A percentile compares a stretch with the other conserved stretches of the same genome.
phyloP scores from a whole-genome alignment of 2,329 filamentous ascomycete genomes.

The Alternaria sp. region DNA sequence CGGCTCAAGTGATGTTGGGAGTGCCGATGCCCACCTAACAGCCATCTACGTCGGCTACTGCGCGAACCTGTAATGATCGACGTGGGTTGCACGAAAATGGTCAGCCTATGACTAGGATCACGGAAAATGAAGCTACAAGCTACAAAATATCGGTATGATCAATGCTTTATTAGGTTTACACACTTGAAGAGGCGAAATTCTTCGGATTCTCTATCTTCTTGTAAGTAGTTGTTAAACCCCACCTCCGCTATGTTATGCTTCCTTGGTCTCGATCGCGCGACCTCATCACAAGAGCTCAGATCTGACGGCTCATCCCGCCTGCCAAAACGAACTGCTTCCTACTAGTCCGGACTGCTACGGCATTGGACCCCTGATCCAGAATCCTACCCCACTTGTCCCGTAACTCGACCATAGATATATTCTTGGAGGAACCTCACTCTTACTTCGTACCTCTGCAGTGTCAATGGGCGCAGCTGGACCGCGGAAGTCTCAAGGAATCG shows the following conservation, averaged over 20 bases:
- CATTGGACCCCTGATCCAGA: conserved; percentile 7
- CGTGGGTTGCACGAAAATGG: neutral
- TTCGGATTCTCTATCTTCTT: neutral
- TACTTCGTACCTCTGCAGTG: conserved; percentile 5
- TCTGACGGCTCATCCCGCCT: neutral
- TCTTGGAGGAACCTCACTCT: conserved; percentile 15
- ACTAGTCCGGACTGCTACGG: conserved; percentile 4
- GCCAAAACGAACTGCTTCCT: neutral
- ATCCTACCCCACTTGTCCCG: conserved; percentile 14
- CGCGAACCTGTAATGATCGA: conserved; percentile 4
- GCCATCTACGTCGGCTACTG: conserved; percentile 4
- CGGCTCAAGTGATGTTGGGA: conserved; percentile 4
- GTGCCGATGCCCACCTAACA: neutral
- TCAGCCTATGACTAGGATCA: neutral
- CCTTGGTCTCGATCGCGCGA: no score
- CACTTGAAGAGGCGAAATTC: neutral
- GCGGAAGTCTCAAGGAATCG: neutral
- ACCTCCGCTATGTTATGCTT: neutral
- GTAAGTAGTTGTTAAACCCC: neutral
- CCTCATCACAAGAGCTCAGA: neutral
- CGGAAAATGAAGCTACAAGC: neutral
- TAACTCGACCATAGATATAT: conserved; percentile 6
- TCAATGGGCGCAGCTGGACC: neutral
- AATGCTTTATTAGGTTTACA: neutral
- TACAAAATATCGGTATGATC: neutral